A percentile compares a stretch with the other conserved stretches of the same genome.
These are phyloP conservation scores for Chaetomium olivaceum DNA, from an alignment of 2,329 filamentous ascomycete genomes.

Conservation along the genomic window DNA sequence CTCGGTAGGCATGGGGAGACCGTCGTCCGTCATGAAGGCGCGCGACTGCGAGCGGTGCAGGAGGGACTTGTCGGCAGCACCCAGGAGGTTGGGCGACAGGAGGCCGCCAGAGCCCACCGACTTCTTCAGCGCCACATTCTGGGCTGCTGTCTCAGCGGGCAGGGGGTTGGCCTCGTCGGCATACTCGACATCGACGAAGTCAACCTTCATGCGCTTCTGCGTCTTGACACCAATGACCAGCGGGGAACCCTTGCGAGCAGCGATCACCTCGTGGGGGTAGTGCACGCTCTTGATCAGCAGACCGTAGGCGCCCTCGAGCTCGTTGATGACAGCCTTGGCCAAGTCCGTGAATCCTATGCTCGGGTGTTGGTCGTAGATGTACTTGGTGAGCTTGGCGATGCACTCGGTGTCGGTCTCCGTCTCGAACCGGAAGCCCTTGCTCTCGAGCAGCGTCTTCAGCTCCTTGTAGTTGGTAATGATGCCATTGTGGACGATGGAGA, in stretches of 20 bases:
- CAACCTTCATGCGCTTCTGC: conserved; percentile 99
- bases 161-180: conserved; percentile 81
- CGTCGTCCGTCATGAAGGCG: conserved; percentile 98
- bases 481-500: conserved; percentile 96
- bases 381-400: conserved; percentile 98
- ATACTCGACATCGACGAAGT: conserved; percentile 99
- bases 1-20: conserved; percentile 95
- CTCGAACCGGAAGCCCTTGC: conserved; percentile 98
- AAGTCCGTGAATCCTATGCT: conserved; percentile 94
- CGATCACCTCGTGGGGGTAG: conserved; percentile 97
- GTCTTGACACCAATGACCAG: conserved; percentile 97
- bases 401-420: conserved; percentile 99
- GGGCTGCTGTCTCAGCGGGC: conserved; percentile 88
- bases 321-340: conserved; percentile 96
- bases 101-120: conserved; percentile 74
- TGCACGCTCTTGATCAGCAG: conserved; percentile 97
- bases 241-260: conserved; percentile 96
- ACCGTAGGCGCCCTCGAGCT: conserved; percentile 97
- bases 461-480: conserved; percentile 99
- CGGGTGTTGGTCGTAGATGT: conserved; percentile 93
- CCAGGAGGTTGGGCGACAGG: conserved; percentile 70
- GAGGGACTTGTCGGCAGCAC: conserved; percentile 94
- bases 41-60: conserved; percentile 98
- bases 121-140: conserved; percentile 97
- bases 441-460: conserved; percentile 85